phyloP scores from a whole-genome alignment of 169 alveolate genomes.

The Eimeria praecox region DNA sequence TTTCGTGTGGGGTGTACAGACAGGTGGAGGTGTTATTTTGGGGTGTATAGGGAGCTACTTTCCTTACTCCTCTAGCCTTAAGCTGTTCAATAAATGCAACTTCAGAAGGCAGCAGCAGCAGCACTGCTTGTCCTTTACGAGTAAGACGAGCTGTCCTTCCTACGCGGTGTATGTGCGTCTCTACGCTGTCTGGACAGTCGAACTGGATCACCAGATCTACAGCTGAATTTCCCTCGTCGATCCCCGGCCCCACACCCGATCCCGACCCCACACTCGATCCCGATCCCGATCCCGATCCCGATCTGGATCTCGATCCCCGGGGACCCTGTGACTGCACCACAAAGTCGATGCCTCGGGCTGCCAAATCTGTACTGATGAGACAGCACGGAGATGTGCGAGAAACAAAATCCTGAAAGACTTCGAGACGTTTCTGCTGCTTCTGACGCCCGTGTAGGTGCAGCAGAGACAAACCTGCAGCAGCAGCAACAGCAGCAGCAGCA shows the following conservation, averaged over 20 bases:
- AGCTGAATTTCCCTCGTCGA: background rate
- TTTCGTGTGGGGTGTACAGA: background rate
- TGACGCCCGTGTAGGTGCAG: slow-evolving; percentile 97
- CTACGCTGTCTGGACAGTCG: slow-evolving; percentile 96
- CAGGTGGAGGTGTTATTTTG: too few species aligned
- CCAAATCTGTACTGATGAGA: slow-evolving; percentile 95
- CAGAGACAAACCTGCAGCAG: slow-evolving; percentile 78
- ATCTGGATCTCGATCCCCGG: background rate
- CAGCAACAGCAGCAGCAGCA: slow-evolving; percentile 37
- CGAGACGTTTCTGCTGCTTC: slow-evolving; percentile 96
- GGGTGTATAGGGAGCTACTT: background rate
- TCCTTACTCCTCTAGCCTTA: slow-evolving; percentile 21
- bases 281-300: background rate
- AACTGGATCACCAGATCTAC: slow-evolving; percentile 82
- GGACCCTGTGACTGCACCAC: slow-evolving; percentile 81
- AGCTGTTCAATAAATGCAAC: slow-evolving; percentile 60
- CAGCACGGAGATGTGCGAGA: slow-evolving; percentile 91
- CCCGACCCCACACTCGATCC: background rate
- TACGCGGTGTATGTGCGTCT: slow-evolving; percentile 96
- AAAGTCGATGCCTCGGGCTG: slow-evolving; percentile 98
- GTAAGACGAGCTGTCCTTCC: slow-evolving; percentile 97
- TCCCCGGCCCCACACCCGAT: background rate
- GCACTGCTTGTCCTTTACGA: slow-evolving; percentile 92
- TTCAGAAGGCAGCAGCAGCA: slow-evolving; percentile 85
- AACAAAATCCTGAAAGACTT: slow-evolving; percentile 95